Base-by-base conservation (phyloP, 768 basidiomycete species). In the Udeniomyces megalosporus region DNA sequence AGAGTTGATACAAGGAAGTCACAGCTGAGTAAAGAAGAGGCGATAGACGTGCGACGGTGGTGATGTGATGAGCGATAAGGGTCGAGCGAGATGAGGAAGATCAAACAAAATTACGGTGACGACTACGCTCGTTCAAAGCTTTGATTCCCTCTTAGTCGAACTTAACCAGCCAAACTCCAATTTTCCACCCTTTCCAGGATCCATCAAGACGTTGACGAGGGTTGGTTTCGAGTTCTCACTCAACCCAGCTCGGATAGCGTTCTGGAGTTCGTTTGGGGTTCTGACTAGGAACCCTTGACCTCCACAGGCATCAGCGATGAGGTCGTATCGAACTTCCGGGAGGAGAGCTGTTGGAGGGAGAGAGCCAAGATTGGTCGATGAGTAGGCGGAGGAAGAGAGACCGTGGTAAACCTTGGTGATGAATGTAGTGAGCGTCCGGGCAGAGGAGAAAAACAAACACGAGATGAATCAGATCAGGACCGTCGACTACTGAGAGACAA, bases 391-490 rank as follows among this genome's bases (percentile, higher is more conserved):
- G 1, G 57, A 22, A 12, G 62, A 58, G 44, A 68, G 65, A 1
- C 67, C 67, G 32, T 68, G 66, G 57, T 68, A 68, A n/a, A 68
- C 65, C 67, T 68, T n/a, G n/a, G n/a, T n/a, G n/a, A n/a, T n/a
- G n/a, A n/a, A n/a, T n/a, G n/a, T n/a, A n/a, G n/a, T n/a, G n/a
- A n/a, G n/a, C n/a, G n/a, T n/a, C n/a, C n/a, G n/a, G n/a, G 58
- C 34, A 31, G 2, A 34, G 38, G 29, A 53, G 15, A 35, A 4
- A 22, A 29, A n/a, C 2, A 31, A 32, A 46, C 17, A 10, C 8
- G 35, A 24, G 22, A 45, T 4, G 24, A 29, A 38, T 8, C 1
- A 26, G 11, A 42, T 38, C 22, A 60, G 48, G 3, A 42, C 15
- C n/a, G 17, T 8, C 17, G 50, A 28, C 5, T 26, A 12, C 50